Percentiles rank a stretch among this genome's conserved stretches.
Evolutionary conservation across 2,329 filamentous ascomycete genomes (phyloP).

Genomic region (Salinomyces thailandicus): DNA sequence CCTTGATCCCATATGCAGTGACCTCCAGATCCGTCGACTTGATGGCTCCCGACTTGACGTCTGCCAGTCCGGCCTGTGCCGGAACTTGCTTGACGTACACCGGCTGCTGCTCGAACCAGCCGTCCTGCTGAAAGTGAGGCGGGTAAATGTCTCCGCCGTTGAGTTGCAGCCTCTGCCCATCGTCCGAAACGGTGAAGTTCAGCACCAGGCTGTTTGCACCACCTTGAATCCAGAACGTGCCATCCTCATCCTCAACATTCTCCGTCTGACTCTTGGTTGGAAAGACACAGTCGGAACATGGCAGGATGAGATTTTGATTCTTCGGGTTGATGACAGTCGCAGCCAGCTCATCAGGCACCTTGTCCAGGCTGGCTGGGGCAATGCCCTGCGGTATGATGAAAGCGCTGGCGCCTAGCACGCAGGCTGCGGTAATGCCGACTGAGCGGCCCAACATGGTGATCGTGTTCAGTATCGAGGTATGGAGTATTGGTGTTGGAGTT

Average conservation of each 20-base stretch:
- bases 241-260: constrained; percentile 14
- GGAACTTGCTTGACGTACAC: constrained; percentile 20
- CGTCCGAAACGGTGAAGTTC: constrained; percentile 43
- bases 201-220: constrained; percentile 31
- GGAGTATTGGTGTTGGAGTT: background rate
- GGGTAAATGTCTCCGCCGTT: constrained; percentile 53
- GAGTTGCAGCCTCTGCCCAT: constrained; percentile 40
- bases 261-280: constrained; percentile 13
- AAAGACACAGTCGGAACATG: constrained; percentile 47
- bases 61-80: constrained; percentile 12
- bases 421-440: constrained; percentile 20
- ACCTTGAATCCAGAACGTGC: constrained; percentile 22
- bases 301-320: constrained; percentile 37
- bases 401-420: constrained; percentile 27
- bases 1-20: constrained; percentile 25
- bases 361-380: constrained; percentile 28
- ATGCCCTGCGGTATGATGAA: constrained; percentile 44
- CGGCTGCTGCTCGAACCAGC: constrained; percentile 6
- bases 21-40: constrained; percentile 27
- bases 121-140: constrained; percentile 4
- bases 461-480: background rate
- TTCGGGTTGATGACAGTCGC: constrained; percentile 27
- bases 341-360: background rate
- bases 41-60: constrained; percentile 18
- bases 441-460: constrained; percentile 24